Conservation (phyloP, 2,329 filamentous ascomycete genomes). For the Verticillium nubilum region DNA sequence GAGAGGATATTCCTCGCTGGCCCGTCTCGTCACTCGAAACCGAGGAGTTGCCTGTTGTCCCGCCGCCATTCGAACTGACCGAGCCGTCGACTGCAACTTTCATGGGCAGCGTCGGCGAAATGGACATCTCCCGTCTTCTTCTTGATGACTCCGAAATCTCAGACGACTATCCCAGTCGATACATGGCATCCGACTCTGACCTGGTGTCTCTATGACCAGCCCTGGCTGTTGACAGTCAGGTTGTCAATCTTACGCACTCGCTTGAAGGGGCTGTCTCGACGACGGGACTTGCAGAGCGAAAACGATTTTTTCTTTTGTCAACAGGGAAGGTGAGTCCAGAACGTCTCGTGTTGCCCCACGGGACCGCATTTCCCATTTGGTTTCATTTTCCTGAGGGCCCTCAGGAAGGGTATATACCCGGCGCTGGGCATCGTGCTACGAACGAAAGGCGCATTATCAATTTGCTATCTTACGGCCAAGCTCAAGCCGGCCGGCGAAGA, state of each 20-base stretch:
- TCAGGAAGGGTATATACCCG: neutral
- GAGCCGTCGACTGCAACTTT: slow-evolving; percentile 34
- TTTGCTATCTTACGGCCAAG: slow-evolving; percentile 6
- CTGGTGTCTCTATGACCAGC: neutral
- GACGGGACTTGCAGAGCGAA: neutral
- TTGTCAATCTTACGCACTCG: neutral
- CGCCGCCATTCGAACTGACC: slow-evolving; percentile 35
- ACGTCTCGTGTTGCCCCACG: neutral
- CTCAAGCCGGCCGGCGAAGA: neutral
- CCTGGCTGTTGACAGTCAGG: neutral
- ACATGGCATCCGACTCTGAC: slow-evolving; percentile 16
- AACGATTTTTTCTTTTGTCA: slow-evolving; percentile 2
- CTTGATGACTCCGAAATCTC: slow-evolving; percentile 43
- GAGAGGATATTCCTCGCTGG: slow-evolving; percentile 43
- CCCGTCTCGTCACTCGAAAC: slow-evolving; percentile 27
- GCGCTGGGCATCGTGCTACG: slow-evolving; percentile 1
- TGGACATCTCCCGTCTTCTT: slow-evolving; percentile 56
- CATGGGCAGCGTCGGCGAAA: slow-evolving; percentile 43
- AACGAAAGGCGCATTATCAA: slow-evolving; percentile 7
- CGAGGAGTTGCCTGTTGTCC: slow-evolving; percentile 14
- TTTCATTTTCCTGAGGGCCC: neutral
- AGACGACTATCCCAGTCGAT: slow-evolving; percentile 18
- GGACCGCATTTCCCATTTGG: neutral
- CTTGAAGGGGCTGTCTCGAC: neutral
- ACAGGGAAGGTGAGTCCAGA: neutral